These are phyloP conservation scores for Fraxinus xanthoxyloides DNA, from an alignment of 305 asterid genomes.

Conservation along the genomic window DNA sequence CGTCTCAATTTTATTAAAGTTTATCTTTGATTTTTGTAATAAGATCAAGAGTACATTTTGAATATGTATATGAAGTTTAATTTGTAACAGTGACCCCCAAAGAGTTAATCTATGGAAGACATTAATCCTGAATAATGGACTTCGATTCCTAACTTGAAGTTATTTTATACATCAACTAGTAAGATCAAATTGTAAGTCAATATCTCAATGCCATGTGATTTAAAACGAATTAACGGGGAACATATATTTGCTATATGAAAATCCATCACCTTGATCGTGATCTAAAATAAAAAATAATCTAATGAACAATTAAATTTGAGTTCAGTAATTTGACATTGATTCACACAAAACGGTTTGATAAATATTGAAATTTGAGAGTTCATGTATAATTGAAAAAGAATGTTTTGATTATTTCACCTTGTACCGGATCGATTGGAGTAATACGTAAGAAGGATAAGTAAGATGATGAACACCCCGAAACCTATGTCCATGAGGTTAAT, in stretches of 20 bases:
- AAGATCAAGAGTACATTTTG: neutral
- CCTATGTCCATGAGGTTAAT: too few species aligned
- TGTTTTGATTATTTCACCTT: neutral
- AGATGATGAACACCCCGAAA: neutral
- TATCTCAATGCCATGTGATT: neutral
- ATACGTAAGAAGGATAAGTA: neutral
- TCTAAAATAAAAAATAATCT: too few species aligned
- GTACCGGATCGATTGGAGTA: neutral
- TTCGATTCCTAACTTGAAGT: too few species aligned
- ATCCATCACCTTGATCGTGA: too few species aligned
- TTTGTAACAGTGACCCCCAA: neutral
- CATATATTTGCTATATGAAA: too few species aligned
- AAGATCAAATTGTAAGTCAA: neutral
- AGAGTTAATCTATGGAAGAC: neutral
- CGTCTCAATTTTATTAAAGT: neutral
- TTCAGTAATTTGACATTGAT: neutral
- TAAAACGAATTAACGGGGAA: neutral
- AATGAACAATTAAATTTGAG: neutral
- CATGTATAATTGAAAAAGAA: neutral
- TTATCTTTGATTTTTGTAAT: too few species aligned
- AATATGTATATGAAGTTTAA: neutral
- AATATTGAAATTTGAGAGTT: neutral
- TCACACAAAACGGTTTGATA: too few species aligned
- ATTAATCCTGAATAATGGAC: neutral
- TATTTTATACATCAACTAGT: neutral